These are phyloP conservation scores for Sclerotinia trifoliorum DNA, from an alignment of 2,329 filamentous ascomycete species.

Conservation along the genomic window DNA sequence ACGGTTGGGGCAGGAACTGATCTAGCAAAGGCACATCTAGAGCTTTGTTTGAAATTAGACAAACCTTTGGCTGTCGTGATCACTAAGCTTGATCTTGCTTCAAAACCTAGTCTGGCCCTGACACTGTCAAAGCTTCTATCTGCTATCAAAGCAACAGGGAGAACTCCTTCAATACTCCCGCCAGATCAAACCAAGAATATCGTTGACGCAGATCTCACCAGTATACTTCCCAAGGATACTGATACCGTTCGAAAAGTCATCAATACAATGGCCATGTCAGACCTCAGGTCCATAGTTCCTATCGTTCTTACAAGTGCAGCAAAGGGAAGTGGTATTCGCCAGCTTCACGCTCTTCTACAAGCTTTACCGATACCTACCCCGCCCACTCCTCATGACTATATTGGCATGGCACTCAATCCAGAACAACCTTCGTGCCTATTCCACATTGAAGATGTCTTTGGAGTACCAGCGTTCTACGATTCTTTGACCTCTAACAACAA, in stretches of 20 bases:
- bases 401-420: constrained; percentile 54
- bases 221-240: constrained; percentile 56
- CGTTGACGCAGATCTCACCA: constrained; percentile 51
- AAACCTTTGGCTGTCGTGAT: constrained; percentile 79
- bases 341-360: constrained; percentile 77
- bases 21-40: constrained; percentile 75
- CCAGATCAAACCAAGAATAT: constrained; percentile 52
- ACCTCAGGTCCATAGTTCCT: constrained; percentile 59
- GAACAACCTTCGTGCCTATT: constrained; percentile 68
- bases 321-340: constrained; percentile 76
- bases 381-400: constrained; percentile 54
- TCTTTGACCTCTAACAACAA: constrained; percentile 44
- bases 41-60: constrained; percentile 77
- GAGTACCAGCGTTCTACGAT: constrained; percentile 63
- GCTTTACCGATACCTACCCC: constrained; percentile 67
- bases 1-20: constrained; percentile 60
- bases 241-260: constrained; percentile 58
- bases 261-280: constrained; percentile 47
- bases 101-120: constrained; percentile 65
- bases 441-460: constrained; percentile 89
- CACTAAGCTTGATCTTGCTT: constrained; percentile 88
- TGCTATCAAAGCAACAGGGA: constrained; percentile 71
- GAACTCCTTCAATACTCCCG: constrained; percentile 71
- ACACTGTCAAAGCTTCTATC: constrained; percentile 74
- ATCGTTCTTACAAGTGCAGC: constrained; percentile 87